phyloP scores from a whole-genome alignment of 1,284 basidiomycete genomes.

The Cryptococcus amylolentus region DNA sequence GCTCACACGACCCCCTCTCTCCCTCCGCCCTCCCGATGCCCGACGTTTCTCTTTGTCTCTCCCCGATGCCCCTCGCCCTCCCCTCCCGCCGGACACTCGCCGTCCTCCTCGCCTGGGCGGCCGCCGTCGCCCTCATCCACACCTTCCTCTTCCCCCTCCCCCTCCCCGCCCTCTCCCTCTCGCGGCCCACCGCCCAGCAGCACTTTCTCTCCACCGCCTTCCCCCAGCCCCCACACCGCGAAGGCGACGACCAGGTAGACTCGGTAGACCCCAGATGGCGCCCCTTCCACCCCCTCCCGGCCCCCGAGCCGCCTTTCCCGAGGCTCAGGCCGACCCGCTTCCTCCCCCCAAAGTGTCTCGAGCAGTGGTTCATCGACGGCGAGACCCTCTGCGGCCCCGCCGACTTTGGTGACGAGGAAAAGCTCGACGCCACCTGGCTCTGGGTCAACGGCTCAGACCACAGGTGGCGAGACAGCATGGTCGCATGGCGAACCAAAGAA shows the following conservation, averaged over 20 bases:
- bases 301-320: slow-evolving; percentile 38
- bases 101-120: slow-evolving; percentile 23
- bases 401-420: slow-evolving; percentile 41
- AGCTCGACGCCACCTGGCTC: slow-evolving; percentile 42
- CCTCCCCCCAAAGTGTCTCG: slow-evolving; percentile 36
- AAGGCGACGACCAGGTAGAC: slow-evolving; percentile 29
- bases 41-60: too few species aligned
- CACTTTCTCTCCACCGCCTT: slow-evolving; percentile 23
- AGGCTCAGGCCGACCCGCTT: slow-evolving; percentile 34
- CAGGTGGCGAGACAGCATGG: slow-evolving; percentile 37
- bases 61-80: not conserved
- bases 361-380: slow-evolving; percentile 43
- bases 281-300: slow-evolving; percentile 25
- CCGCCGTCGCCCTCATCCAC: slow-evolving; percentile 26
- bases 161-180: slow-evolving; percentile 19
- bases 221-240: slow-evolving; percentile 26
- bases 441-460: slow-evolving; percentile 48
- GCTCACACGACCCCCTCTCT: too few species aligned
- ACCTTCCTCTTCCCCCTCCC: slow-evolving; percentile 24
- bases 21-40: too few species aligned
- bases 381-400: slow-evolving; percentile 30
- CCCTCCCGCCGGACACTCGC: slow-evolving; percentile 20
- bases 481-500: slow-evolving; percentile 16
- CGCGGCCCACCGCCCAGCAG: slow-evolving; percentile 7
- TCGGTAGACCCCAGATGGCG: slow-evolving; percentile 35